phyloP scores from a whole-genome alignment of 2,329 filamentous ascomycete genomes.

The Xylaria sp. region DNA sequence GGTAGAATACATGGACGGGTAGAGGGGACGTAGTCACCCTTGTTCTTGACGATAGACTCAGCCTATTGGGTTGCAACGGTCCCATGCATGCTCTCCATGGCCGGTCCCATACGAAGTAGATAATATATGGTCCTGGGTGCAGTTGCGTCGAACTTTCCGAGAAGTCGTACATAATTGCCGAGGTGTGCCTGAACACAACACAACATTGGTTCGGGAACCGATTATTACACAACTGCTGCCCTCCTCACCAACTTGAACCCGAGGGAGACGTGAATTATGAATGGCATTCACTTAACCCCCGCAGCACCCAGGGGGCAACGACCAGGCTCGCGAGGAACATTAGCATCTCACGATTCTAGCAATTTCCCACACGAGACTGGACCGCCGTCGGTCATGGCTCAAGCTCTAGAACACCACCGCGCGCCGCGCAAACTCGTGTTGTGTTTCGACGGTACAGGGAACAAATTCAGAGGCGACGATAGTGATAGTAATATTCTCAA shows the following conservation, averaged over 20 bases:
- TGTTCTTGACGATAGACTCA: background rate
- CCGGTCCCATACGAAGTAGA: constrained; percentile 3
- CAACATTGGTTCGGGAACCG: constrained; percentile 8
- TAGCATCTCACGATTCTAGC: constrained; percentile 32
- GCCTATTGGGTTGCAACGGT: background rate
- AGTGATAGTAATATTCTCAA: constrained; percentile 75
- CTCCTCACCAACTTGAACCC: constrained; percentile 6
- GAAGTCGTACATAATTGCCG: constrained; percentile 9
- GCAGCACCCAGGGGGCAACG: constrained; percentile 21
- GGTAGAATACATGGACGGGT: background rate
- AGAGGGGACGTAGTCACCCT: constrained; percentile 1
- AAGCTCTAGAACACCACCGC: constrained; percentile 34
- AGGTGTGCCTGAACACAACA: constrained; percentile 8
- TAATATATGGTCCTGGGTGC: background rate
- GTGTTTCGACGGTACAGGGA: constrained; percentile 73
- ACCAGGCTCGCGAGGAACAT: constrained; percentile 31
- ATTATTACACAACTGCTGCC: constrained; percentile 7
- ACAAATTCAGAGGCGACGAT: constrained; percentile 71
- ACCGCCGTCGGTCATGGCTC: constrained; percentile 38
- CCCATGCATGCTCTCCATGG: background rate
- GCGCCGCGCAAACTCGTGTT: constrained; percentile 63
- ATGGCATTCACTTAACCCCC: constrained; percentile 42
- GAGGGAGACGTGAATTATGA: constrained; percentile 31
- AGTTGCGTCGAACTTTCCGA: constrained; percentile 9
- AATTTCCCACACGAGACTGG: constrained; percentile 20